Evolutionary conservation across 371 early-diverging fungal genomes (phyloP), one percentile per base, ranked within the genome.

Genomic region (Syncephalis plumigaleata): DNA sequence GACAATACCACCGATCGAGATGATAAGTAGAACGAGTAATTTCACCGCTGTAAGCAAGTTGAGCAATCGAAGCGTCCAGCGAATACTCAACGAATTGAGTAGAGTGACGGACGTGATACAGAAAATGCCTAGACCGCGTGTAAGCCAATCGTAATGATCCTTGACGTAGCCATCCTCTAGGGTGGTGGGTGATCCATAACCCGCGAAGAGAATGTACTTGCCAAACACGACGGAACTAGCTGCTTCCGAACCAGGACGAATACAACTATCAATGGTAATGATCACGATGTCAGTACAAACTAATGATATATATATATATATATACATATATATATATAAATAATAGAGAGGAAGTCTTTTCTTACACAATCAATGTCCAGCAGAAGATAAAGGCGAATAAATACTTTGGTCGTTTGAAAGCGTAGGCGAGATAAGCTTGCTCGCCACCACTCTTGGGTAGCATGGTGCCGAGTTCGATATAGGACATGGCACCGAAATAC

Each of bases 381-480:
- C 43, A 43, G 21, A 43, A 43, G 15, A 43, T 16, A 20, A 43
- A 43, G 21, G 43, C 18, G 21, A 43, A 13, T 11, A 43, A 24
- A 13, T 18, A 11, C 21, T 43, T 43, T 16, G 43, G 24, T 20
- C 24, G 18, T 22, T 20, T 43, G 11, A 43, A 43, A 3, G 43
- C 18, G 13, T 43, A 24, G 13, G 18, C 15, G 3, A 43, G 21
- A 24, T 43, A 43, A 13, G 18, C 43, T 22, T 43, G 18, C 11
- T 43, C 43, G 11, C 43, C 43, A 13, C 43, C 43, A 22, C 24
- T 43, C 13, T 22, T 43, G 20, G 43, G 43, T 13, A 43, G 24
- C 43, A 43, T 43, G 21, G 18, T 13, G 21, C 43, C 43, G 20
- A 43, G 24, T 43, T 43, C 43, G 43, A 22, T 43, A 22, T 43